These are phyloP conservation scores for Cordyceps fumosorosea DNA, from an alignment of 2,329 filamentous ascomycete genomes.

Conservation along the genomic window DNA sequence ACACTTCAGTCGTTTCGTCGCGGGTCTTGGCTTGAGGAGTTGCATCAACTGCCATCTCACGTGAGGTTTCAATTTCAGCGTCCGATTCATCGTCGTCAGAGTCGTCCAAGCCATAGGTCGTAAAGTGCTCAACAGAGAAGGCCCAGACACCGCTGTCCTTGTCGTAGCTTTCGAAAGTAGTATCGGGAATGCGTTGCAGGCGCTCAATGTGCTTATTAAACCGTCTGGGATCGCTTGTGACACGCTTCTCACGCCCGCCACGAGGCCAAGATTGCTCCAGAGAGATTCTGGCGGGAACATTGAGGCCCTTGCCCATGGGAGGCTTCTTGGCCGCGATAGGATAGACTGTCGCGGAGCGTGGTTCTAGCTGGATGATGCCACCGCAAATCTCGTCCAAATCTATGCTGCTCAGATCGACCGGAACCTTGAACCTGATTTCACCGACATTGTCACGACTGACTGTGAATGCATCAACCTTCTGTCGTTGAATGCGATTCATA, in stretches of 20 bases:
- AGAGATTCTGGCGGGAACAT: slow-evolving; percentile 82
- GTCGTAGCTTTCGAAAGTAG: slow-evolving; percentile 76
- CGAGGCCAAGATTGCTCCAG: slow-evolving; percentile 92
- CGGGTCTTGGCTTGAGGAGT: slow-evolving; percentile 19
- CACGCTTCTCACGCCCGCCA: slow-evolving; percentile 47
- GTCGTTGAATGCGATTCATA: slow-evolving; percentile 74
- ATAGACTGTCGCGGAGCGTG: slow-evolving; percentile 85
- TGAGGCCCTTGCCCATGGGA: slow-evolving; percentile 77
- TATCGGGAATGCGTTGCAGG: slow-evolving; percentile 71
- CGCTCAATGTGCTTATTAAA: slow-evolving; percentile 78
- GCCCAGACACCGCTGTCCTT: slow-evolving; percentile 76
- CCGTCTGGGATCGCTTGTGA: slow-evolving; percentile 50
- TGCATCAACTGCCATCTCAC: slow-evolving; percentile 29
- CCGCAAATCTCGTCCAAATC: slow-evolving; percentile 75
- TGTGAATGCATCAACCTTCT: slow-evolving; percentile 65
- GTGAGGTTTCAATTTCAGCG: slow-evolving; percentile 33
- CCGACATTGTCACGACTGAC: slow-evolving; percentile 81
- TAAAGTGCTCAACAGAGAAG: slow-evolving; percentile 94
- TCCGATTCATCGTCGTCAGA: slow-evolving; percentile 58
- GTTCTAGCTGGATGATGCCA: slow-evolving; percentile 66
- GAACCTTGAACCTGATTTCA: slow-evolving; percentile 70
- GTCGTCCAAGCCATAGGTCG: slow-evolving; percentile 84
- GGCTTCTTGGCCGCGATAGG: slow-evolving; percentile 71
- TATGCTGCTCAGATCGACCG: slow-evolving; percentile 75
- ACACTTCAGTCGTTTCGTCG: slow-evolving; percentile 20